Conservation (phyloP, 768 basidiomycete genomes). For the Trichaptum fuscoviolaceum region DNA sequence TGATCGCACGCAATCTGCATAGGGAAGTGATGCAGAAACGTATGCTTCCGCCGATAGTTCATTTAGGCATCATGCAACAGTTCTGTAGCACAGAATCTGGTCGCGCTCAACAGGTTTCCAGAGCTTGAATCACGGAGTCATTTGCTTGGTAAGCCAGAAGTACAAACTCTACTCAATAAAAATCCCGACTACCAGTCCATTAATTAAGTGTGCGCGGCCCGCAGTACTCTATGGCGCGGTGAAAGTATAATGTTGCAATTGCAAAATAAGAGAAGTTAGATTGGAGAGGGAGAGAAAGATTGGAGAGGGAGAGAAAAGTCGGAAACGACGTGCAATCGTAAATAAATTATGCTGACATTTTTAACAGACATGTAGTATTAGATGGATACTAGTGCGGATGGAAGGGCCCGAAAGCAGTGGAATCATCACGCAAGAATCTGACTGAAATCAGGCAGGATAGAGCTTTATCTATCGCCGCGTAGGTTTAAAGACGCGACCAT, state of each 20-base stretch:
- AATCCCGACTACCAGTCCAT: background rate
- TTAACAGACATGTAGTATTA: background rate
- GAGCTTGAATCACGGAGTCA: background rate
- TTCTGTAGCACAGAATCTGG: too few relatives aligned
- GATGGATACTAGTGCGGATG: background rate
- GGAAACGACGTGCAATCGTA: too few relatives aligned
- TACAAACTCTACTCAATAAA: background rate
- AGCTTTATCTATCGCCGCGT: constrained; percentile 14
- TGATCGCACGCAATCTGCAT: background rate
- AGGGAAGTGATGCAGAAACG: background rate
- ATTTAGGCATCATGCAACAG: too few relatives aligned
- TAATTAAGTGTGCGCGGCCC: background rate
- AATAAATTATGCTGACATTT: background rate
- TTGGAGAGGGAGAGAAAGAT: background rate
- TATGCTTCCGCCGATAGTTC: too few relatives aligned
- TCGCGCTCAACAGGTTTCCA: too few relatives aligned
- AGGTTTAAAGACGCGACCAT: constrained; percentile 43
- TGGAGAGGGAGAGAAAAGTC: too few relatives aligned
- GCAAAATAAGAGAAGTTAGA: background rate
- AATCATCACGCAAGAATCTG: background rate
- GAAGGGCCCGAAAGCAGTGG: background rate
- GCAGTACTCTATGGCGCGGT: background rate
- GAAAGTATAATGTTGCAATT: background rate
- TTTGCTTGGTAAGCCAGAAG: background rate
- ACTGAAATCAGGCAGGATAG: background rate